Evolutionary conservation across 148 eudicot genomes (phyloP), one percentile per base, ranked within the genome.

Genomic region (Persicaria tinctoria): DNA sequence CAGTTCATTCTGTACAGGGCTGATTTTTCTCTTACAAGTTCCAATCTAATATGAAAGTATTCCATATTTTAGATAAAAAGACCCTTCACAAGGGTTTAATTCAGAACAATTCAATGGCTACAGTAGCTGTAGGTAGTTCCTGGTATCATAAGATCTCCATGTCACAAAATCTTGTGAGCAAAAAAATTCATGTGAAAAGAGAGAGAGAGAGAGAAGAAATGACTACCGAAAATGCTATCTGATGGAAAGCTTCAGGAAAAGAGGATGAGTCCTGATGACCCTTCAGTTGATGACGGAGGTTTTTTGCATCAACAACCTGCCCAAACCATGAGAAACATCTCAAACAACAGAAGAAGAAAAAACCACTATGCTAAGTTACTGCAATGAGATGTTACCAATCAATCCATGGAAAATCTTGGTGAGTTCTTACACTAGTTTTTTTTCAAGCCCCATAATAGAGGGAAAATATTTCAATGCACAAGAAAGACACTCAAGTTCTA

Each of bases 251-350:
- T 85, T 91, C 98, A 14, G 97, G 97, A 79, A 91, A 94, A 17
- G 93, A 88, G 46, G 98, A 88, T 6, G 97, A 88, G 70, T 90
- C 90, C 14, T 81, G 80, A 81, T 80, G 89, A 66, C 82, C 81
- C 79, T 85, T 87, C 73, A 94, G 89, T 85, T 94, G 97, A 81
- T 88, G 84, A 14, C 84, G 89, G 68, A 94, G 98, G 76, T 94
- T 94, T 81, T 84, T 92, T 78, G 97, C 98, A 86, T 94, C 98
- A 54, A 87, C 97, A 74, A 94, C 97, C 98, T 94, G 79, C 74
- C 57, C 76, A 84, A 78, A 51, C 48, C 70, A 64, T 32, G 70
- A 64, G 48, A 66, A 66, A 66, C 48, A 66, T 38, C 47, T 66
- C 18, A 41, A 66, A 41, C 70, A 41, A n/a, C 3, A 41, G 10